Base-by-base conservation (phyloP, 2,329 filamentous ascomycete genomes). In the Cladophialophora immunda region DNA sequence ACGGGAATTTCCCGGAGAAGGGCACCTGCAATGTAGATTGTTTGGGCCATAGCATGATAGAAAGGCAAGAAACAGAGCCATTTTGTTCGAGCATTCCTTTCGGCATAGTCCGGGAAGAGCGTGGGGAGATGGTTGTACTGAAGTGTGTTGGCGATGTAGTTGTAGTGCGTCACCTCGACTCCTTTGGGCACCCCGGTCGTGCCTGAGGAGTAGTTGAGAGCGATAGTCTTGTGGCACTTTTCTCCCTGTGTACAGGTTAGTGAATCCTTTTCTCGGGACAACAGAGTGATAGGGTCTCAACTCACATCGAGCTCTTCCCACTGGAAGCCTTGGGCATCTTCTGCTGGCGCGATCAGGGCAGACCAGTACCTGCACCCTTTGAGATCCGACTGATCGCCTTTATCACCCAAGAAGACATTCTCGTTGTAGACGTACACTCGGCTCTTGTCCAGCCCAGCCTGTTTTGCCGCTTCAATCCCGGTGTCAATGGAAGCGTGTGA, bases 1-100 rank as follows among this genome's bases (percentile, higher is more conserved):
- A 81, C 79, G 17, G 83, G 81, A 53, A 94, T 83, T 56, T 94
- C 91, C 73, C 94, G 94, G 71, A 90, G 92, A 50, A 86, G 89
- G 7, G 58, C 57, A 4, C 61, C 29, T 15, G 45, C 19, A 3
- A 36, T 29, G 36, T 47, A 62, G 4, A 32, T 47, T 15, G 55
- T 19, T 17, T 62, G 38, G 4, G 58, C 64, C 15, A 61, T 41
- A 11, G 45, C 64, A 47, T 66, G 64, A 45, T 63, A 66, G 38
- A 66, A 36, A 38, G 64, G 64, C 6, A 66, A 41, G 22, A 58
- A 27, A 22, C 62, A 64, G 17, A 64, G 53, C 38, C 29, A 30
- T 30, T 50, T 58, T 3, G 29, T 19, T 17, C 58, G 55, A 22
- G n/a, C 58, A 22, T 57, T 58, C 41, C 59, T 4, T 27, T 54